Percentiles rank a stretch among this genome's conserved stretches.
phyloP scores from a whole-genome alignment of 2,329 filamentous ascomycete genomes.

The Cadophora malorum region DNA sequence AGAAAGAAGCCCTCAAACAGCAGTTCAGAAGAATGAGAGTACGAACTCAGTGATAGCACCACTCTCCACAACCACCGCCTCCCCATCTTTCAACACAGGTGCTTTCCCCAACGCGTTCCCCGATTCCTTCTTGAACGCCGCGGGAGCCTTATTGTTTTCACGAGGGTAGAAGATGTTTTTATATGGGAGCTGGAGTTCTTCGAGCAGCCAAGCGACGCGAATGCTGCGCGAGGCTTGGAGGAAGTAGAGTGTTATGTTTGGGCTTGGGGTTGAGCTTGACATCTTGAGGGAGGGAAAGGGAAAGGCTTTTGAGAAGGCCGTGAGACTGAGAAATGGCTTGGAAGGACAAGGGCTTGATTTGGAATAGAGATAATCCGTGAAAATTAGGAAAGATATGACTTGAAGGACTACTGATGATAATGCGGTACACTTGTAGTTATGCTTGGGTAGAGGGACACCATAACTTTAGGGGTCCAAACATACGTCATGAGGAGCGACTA shows the following conservation, averaged over 20 bases:
- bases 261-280: conserved; percentile 15
- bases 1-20: no score
- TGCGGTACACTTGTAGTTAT: neutral
- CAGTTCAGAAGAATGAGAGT: no score
- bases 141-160: conserved; percentile 48
- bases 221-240: conserved; percentile 50
- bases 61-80: conserved; percentile 51
- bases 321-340: no score
- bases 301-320: neutral
- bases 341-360: neutral
- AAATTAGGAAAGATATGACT: no score
- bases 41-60: conserved; percentile 54
- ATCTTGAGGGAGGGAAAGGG: neutral
- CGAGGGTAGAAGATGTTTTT: conserved; percentile 50
- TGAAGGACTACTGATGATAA: no score
- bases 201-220: conserved; percentile 51
- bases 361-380: neutral
- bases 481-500: conserved; percentile 25
- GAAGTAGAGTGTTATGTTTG: conserved; percentile 50
- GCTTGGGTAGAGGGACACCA: conserved; percentile 9
- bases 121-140: conserved; percentile 50
- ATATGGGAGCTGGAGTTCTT: conserved; percentile 52
- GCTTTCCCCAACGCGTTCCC: conserved; percentile 53
- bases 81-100: conserved; percentile 52
- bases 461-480: conserved; percentile 5